A percentile compares a stretch with the other conserved stretches of the same genome.
phyloP scores from a whole-genome alignment of 2,329 filamentous ascomycete genomes.

The Exophiala xenobiotica region DNA sequence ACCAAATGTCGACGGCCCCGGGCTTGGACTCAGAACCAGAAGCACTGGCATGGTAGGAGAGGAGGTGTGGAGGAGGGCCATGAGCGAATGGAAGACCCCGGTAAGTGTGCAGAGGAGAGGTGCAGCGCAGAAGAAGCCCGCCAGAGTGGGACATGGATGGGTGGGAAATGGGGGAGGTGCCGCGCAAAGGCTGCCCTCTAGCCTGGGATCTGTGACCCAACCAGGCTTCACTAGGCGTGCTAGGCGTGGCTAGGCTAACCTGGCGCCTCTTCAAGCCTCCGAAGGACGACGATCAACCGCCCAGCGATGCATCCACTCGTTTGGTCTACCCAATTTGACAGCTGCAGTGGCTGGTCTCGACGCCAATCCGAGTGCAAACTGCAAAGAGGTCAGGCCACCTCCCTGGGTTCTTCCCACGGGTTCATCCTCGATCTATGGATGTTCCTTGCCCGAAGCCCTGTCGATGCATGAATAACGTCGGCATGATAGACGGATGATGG shows the following conservation, averaged over 20 bases:
- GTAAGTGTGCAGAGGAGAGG: neutral
- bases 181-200: constrained; percentile 1
- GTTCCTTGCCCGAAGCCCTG: no score
- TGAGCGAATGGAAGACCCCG: neutral
- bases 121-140: neutral
- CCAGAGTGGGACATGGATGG: neutral
- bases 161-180: neutral
- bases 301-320: neutral
- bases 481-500: neutral
- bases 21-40: neutral
- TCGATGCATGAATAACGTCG: neutral
- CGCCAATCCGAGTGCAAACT: neutral
- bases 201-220: neutral
- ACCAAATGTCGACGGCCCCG: neutral
- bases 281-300: neutral
- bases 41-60: neutral
- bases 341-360: neutral
- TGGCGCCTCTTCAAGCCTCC: neutral
- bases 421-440: no score
- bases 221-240: no score
- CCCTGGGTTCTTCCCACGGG: no score
- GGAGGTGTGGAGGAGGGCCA: neutral
- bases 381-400: neutral
- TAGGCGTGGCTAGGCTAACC: neutral
- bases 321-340: neutral